A percentile compares a stretch with the other conserved stretches of the same genome.
Conservation (phyloP, 2,329 filamentous ascomycete genomes). For the Apiospora kogelbergensis region DNA sequence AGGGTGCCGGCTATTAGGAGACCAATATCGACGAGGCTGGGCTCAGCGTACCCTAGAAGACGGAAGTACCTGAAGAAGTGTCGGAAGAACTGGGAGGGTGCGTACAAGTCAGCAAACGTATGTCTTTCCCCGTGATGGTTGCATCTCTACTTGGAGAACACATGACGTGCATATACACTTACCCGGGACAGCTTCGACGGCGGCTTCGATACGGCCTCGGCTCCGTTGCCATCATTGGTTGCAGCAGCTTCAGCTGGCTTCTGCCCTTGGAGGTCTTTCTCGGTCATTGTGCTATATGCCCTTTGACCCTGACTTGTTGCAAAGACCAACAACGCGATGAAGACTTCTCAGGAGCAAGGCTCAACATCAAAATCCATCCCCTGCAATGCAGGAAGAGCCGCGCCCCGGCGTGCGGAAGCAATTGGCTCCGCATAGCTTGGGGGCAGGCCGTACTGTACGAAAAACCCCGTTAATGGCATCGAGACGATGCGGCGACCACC, state of each 20-base stretch:
- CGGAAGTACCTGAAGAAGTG: slow-evolving; percentile 41
- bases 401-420: slow-evolving; percentile 6
- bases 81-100: slow-evolving; percentile 14
- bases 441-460: not conserved
- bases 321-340: slow-evolving; percentile 8
- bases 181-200: not conserved
- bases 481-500: not conserved
- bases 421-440: slow-evolving; percentile 2
- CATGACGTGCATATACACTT: not conserved
- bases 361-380: not conserved
- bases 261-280: slow-evolving; percentile 2
- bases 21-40: slow-evolving; percentile 41
- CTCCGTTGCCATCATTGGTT: not conserved
- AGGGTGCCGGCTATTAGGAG: slow-evolving; percentile 40
- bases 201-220: not conserved
- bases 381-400: slow-evolving; percentile 1
- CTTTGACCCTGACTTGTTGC: not conserved
- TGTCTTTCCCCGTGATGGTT: not conserved
- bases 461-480: slow-evolving; percentile 7
- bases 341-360: slow-evolving; percentile 4
- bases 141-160: not conserved
- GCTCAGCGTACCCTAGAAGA: slow-evolving; percentile 45
- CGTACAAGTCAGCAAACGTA: not conserved
- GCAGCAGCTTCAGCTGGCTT: not conserved
- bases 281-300: not conserved